Conservation (phyloP, 1,139 yeast genomes). For the Trichomonascaceae sp. region DNA sequence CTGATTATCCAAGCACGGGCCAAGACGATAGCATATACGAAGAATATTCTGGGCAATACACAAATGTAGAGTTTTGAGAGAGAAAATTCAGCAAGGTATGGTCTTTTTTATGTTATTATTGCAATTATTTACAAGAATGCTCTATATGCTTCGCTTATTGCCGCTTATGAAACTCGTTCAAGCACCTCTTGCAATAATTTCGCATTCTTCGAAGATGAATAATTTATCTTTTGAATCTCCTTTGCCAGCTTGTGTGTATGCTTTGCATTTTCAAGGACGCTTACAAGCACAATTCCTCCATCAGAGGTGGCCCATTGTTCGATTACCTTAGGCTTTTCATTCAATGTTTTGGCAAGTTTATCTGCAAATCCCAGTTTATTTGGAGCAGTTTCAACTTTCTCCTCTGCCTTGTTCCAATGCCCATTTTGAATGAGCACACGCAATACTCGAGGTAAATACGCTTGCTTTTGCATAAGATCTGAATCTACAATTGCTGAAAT, state of each 20-base stretch:
- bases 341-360: slow-evolving; percentile 34
- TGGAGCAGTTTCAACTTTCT: slow-evolving; percentile 44
- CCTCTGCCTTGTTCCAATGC: slow-evolving; percentile 60
- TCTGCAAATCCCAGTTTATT: slow-evolving; percentile 66
- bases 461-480: slow-evolving; percentile 57
- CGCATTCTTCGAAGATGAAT: slow-evolving; percentile 69
- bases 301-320: slow-evolving; percentile 66
- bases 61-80: slow-evolving; percentile 19
- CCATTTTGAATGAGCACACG: slow-evolving; percentile 74
- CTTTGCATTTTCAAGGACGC: slow-evolving; percentile 34
- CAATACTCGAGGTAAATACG: slow-evolving; percentile 71
- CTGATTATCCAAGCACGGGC: slow-evolving; percentile 12
- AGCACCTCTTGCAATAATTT: slow-evolving; percentile 45
- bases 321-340: slow-evolving; percentile 42
- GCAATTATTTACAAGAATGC: background rate
- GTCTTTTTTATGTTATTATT: no score
- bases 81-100: background rate
- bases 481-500: slow-evolving; percentile 42
- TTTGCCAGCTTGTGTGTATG: slow-evolving; percentile 42
- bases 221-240: slow-evolving; percentile 47
- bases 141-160: no score
- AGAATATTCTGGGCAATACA: slow-evolving; percentile 26
- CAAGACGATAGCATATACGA: slow-evolving; percentile 24
- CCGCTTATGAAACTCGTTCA: background rate
- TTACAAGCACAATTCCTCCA: slow-evolving; percentile 75